These are phyloP conservation scores for Cyclocybe aegerita DNA, from an alignment of 768 basidiomycete species.

Conservation along the genomic window DNA sequence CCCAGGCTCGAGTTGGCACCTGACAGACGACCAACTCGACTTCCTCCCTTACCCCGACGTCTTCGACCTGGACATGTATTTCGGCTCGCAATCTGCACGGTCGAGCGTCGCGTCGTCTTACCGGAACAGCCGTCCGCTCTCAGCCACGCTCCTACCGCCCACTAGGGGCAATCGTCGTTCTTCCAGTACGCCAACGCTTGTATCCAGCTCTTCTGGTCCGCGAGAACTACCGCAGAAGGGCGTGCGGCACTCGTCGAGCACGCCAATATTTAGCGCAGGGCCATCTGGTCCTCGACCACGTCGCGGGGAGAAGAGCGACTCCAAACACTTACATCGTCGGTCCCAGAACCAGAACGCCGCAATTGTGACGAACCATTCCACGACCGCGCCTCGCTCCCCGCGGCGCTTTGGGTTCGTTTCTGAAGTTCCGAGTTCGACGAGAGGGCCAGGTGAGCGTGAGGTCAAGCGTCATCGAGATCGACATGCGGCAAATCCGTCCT, in stretches of 20 bases:
- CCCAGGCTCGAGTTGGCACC: background rate
- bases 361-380: too few relatives aligned
- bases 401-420: slow-evolving; percentile 7
- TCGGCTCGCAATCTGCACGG: slow-evolving; percentile 9
- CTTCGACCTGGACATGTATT: slow-evolving; percentile 25
- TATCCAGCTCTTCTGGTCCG: too few relatives aligned
- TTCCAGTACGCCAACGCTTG: too few relatives aligned
- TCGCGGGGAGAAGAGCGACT: too few relatives aligned
- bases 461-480: slow-evolving; percentile 13
- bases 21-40: slow-evolving; percentile 10
- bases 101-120: background rate
- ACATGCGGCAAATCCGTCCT: slow-evolving; percentile 9
- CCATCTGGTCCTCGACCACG: too few relatives aligned
- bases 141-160: background rate
- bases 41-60: slow-evolving; percentile 22
- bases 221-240: too few relatives aligned
- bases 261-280: too few relatives aligned
- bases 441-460: background rate
- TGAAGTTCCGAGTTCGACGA: background rate
- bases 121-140: background rate
- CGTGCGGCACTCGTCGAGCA: too few relatives aligned
- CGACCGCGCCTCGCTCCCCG: background rate
- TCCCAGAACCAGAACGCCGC: background rate
- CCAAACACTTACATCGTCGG: background rate
- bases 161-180: background rate